Conservation (phyloP, 176 grass and related monocot genomes). For the Olyra latifolia region DNA sequence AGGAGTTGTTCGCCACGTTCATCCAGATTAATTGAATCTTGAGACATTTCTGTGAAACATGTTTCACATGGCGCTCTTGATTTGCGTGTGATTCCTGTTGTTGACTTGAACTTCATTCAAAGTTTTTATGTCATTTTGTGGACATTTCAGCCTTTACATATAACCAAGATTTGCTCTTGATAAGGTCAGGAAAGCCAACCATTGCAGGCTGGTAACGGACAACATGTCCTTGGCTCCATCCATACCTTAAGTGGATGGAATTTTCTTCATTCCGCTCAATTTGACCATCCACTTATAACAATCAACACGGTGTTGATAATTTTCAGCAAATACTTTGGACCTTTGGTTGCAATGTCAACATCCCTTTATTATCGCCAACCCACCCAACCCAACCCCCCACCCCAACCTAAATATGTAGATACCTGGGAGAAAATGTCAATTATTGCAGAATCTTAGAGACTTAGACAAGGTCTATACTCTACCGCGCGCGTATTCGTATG, state of each 20-base stretch:
- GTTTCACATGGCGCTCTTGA: neutral
- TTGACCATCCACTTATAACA: conserved; percentile 25
- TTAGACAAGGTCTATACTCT: neutral
- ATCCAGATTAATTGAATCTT: neutral
- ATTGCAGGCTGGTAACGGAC: conserved; percentile 8
- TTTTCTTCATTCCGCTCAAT: conserved; percentile 15
- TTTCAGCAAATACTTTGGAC: conserved; percentile 11
- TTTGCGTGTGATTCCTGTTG: neutral
- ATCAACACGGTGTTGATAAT: conserved; percentile 11
- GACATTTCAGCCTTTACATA: neutral
- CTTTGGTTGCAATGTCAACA: conserved; percentile 17
- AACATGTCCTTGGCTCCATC: conserved; percentile 28
- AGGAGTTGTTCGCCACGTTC: conserved; percentile 11
- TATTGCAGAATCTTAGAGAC: neutral
- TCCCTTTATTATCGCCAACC: conserved; percentile 7
- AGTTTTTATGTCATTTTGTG: neutral
- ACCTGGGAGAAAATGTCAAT: neutral
- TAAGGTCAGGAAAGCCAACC: conserved; percentile 15
- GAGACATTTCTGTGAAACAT: neutral
- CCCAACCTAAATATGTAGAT: neutral
- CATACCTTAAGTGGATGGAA: neutral
- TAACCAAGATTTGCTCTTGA: neutral
- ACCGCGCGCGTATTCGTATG: too few species aligned
- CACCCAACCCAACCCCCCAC: too few species aligned
- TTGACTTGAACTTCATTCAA: neutral